Percentiles rank a stretch among this genome's conserved stretches.
These are phyloP conservation scores for Lepraria neglecta DNA, from an alignment of 495 filamentous ascomycete species.

Conservation along the genomic window DNA sequence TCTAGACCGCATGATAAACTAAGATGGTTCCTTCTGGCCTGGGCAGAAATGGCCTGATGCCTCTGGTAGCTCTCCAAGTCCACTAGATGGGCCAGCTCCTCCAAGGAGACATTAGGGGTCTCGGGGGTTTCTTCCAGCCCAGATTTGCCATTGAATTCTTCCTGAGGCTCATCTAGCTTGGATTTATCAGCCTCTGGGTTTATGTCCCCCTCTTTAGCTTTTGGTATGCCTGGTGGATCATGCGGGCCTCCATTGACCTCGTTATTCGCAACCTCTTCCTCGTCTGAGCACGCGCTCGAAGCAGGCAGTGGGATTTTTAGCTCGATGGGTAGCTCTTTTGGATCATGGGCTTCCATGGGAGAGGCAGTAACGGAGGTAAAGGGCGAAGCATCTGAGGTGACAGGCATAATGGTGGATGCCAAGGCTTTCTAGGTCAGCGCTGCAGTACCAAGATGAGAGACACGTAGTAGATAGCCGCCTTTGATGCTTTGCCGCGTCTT, in stretches of 20 bases:
- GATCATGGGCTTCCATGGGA: constrained; percentile 20
- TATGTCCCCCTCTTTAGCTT: constrained; percentile 7
- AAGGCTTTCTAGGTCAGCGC: constrained; percentile 25
- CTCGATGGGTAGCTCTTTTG: constrained; percentile 22
- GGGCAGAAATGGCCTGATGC: constrained; percentile 1
- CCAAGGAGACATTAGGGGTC: constrained; percentile 8
- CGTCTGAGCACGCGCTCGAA: constrained; percentile 20
- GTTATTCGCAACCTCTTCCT: constrained; percentile 7
- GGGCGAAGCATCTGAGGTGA: constrained; percentile 26
- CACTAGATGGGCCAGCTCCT: constrained; percentile 20
- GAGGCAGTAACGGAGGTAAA: constrained; percentile 25
- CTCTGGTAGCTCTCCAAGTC: constrained; percentile 17
- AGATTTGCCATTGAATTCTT: not conserved
- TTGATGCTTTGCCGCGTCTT: constrained; percentile 1
- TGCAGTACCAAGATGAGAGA: not conserved
- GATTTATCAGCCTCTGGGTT: not conserved
- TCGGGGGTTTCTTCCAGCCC: not conserved
- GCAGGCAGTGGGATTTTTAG: constrained; percentile 25
- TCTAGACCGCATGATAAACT: constrained; percentile 19
- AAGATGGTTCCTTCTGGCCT: constrained; percentile 18
- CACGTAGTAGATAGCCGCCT: constrained; percentile 2
- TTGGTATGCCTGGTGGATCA: not conserved
- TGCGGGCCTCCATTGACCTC: not conserved
- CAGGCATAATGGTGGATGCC: constrained; percentile 28
- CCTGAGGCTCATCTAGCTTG: not conserved